Base-by-base conservation (phyloP, 2,329 filamentous ascomycete species). In the Fusarium camptoceras region DNA sequence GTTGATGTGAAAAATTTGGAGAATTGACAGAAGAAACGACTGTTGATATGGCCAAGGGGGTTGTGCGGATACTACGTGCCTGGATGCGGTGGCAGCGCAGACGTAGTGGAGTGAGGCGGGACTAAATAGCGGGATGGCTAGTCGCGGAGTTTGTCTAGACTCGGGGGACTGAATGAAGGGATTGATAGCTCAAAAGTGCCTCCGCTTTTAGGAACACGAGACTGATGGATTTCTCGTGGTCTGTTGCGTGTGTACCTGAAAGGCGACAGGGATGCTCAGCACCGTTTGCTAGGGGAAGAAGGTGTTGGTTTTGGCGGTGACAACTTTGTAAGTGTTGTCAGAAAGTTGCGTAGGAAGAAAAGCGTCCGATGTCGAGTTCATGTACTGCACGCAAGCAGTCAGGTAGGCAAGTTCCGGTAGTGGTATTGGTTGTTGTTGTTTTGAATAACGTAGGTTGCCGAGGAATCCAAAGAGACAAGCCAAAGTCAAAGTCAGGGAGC, bases 171-270 rank as follows among this genome's bases (percentile, higher is more conserved):
- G 51, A 55, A 44, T 8, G 34, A 66, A 57, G 51, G 46, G 57
- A 34, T 61, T 51, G 51, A 55, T 49, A 54, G 57, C 47, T 68
- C 64, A 59, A 20, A 63, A 54, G 48, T 37, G 61, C 66, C 66
- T 69, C 66, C 66, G 61, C 66, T 70, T 70, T 70, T 68, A 39
- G 44, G 48, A 66, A 55, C 56, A 70, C 66, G 66, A 60, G 63
- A 71, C 54, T 48, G 42, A 50, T 64, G 64, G 67, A 46, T 68
- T 70, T 64, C 64, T 71, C 50, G 67, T 66, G 47, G 51, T 50
- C 53, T 54, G 46, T 59, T 70, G 56, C 34, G 58, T 63, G 55
- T 68, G 50, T 70, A 43, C 66, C 67, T 68, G 49, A 54, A 51
- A 42, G 37, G 47, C 8, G 50, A 68, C 54, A 71, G 55, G 66